Conservation (phyloP, 2,329 filamentous ascomycete species). For the Aspergillaceae sp. region DNA sequence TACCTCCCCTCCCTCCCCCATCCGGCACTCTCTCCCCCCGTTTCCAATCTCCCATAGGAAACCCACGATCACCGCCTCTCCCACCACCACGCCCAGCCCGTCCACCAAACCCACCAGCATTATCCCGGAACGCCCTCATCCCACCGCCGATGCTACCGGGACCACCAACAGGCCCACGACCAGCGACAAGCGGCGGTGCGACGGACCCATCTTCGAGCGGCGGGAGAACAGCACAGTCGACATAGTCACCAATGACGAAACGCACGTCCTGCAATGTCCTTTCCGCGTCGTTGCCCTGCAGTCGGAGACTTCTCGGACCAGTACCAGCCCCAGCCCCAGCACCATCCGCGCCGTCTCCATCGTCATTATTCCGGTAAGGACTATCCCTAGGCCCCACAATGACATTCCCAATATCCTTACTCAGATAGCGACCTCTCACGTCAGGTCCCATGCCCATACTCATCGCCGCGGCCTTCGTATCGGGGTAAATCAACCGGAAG, state of each 20-base stretch:
- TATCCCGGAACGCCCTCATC: conserved; percentile 38
- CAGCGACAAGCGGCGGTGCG: conserved; percentile 50
- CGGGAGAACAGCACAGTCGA: conserved; percentile 72
- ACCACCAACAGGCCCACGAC: conserved; percentile 37
- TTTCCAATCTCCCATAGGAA: conserved; percentile 42
- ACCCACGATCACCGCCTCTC: conserved; percentile 35
- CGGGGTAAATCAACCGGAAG: conserved; percentile 79
- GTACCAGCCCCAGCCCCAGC: conserved; percentile 13
- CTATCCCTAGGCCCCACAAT: conserved; percentile 51
- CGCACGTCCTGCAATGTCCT: conserved; percentile 68
- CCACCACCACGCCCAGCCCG: conserved; percentile 33
- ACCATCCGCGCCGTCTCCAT: conserved; percentile 27
- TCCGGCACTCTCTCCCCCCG: conserved; percentile 41
- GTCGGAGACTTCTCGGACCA: conserved; percentile 24
- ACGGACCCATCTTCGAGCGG: conserved; percentile 67
- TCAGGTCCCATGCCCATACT: conserved; percentile 16
- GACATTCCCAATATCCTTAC: conserved; percentile 74
- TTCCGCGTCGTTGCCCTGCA: conserved; percentile 52
- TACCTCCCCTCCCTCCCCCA: conserved; percentile 19
- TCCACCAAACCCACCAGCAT: conserved; percentile 34
- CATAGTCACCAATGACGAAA: conserved; percentile 83
- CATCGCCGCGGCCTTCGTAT: conserved; percentile 46
- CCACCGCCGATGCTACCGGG: conserved; percentile 24
- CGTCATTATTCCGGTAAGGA: conserved; percentile 18
- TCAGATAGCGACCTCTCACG: conserved; percentile 56